Base-by-base conservation (phyloP, 768 basidiomycete species). In the Collybiopsis confluens region DNA sequence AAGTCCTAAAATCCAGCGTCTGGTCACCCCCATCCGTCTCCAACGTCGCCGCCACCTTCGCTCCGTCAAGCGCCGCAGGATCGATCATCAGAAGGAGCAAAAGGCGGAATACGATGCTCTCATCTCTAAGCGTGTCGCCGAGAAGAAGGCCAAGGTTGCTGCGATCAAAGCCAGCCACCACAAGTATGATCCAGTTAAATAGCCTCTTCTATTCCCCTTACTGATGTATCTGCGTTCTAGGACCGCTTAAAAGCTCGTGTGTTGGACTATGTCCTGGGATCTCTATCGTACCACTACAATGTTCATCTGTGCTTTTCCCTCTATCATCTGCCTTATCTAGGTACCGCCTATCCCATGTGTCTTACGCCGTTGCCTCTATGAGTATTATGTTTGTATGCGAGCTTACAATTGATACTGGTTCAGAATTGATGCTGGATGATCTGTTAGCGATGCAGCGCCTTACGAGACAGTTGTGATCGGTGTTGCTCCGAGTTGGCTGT, bases 1-100 rank as follows among this genome's bases (percentile, higher is more conserved):
- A 52, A 92, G 92, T 63, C 93, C 95, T 65, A 96, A 96, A 79
- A 97, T 98, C 70, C 93, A 97, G 75, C 85, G 95, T 66, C 84
- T 98, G 56, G 94, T 98, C 62, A 98, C 94, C 44, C 95, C 95
- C 62, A 67, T 90, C 66, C 91, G 94, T 65, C 89, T 98, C 67
- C 96, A 99, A 75, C 91, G 94, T 73, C 89, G 92, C 73, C 90
- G 96, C 62, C 93, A 91, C 78, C 83, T 96, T 66, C 84, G 75
- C 61, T 82, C 92, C 43, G 82, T 98, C 76, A 88, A 92, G 75
- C 85, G 87, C 68, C 83, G 92, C 73, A 84, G 85, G 72, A 77
- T 92, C 67, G 90, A 93, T 66, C 81, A 77, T 70, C 94, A 96
- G 80, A 93, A 93, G 78, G 95, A 93, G 74, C 91, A 94, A 76